Conservation (phyloP, 2,329 filamentous ascomycete genomes). For the Colletotrichum theobromicola region DNA sequence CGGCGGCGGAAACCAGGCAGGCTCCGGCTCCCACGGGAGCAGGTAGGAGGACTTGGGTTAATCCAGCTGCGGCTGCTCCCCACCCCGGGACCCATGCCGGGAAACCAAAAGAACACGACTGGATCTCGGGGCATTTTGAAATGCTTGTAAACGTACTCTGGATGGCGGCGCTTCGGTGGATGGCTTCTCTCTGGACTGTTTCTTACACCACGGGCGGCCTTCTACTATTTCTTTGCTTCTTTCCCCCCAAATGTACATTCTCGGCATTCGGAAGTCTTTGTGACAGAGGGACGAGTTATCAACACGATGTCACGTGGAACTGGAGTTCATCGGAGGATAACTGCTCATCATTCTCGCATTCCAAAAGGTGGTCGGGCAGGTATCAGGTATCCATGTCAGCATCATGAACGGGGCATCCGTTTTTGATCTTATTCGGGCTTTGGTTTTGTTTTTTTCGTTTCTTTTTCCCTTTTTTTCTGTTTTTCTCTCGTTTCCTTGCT, state of each 20-base stretch:
- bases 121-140: neutral
- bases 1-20: constrained; percentile 22
- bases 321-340: constrained; percentile 15
- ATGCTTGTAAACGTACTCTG: neutral
- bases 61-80: neutral
- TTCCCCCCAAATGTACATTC: constrained; percentile 1
- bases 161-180: neutral
- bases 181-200: neutral
- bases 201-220: neutral
- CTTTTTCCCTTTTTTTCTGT: neutral
- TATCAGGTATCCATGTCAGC: constrained; percentile 18
- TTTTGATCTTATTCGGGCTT: constrained; percentile 17
- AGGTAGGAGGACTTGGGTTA: constrained; percentile 3
- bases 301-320: constrained; percentile 15
- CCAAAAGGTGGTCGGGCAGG: constrained; percentile 13
- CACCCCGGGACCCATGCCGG: neutral
- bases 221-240: neutral
- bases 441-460: constrained; percentile 2
- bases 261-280: constrained; percentile 8
- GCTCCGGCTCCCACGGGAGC: constrained; percentile 16
- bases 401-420: constrained; percentile 8
- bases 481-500: neutral
- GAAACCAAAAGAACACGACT: neutral
- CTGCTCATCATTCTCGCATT: constrained; percentile 15
- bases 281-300: neutral